These are phyloP conservation scores for Rhodomyrtus psidioides DNA, from an alignment of 441 rosid genomes.

Conservation along the genomic window DNA sequence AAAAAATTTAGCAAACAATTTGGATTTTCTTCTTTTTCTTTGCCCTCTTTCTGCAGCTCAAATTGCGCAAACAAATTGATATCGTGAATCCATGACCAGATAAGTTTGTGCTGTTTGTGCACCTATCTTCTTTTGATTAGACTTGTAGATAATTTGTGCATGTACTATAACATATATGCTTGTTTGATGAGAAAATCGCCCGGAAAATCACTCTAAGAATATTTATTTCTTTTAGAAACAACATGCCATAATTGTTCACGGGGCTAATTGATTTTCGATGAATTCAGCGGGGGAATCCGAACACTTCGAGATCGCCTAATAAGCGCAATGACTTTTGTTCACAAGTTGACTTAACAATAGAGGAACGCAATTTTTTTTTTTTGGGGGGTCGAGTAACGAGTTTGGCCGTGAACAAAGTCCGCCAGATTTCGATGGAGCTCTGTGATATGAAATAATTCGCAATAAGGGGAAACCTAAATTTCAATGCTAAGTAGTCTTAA, in stretches of 20 bases:
- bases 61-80: neutral
- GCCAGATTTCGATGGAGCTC: neutral
- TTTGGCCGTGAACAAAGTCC: neutral
- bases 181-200: neutral
- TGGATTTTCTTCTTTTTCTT: neutral
- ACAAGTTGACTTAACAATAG: neutral
- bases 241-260: neutral
- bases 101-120: neutral
- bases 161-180: neutral
- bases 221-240: neutral
- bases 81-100: neutral
- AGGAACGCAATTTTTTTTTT: too few species aligned
- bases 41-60: neutral
- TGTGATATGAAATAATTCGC: neutral
- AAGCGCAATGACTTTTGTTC: neutral
- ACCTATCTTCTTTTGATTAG: neutral
- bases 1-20: neutral
- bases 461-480: neutral
- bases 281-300: neutral
- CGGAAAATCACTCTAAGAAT: rapidly evolving
- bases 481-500: neutral
- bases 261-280: too few species aligned
- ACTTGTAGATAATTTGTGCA: neutral
- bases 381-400: neutral
- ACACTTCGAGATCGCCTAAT: neutral